Base-by-base conservation (phyloP, 2,329 filamentous ascomycete species). In the Dendrostoma leiphaemia region DNA sequence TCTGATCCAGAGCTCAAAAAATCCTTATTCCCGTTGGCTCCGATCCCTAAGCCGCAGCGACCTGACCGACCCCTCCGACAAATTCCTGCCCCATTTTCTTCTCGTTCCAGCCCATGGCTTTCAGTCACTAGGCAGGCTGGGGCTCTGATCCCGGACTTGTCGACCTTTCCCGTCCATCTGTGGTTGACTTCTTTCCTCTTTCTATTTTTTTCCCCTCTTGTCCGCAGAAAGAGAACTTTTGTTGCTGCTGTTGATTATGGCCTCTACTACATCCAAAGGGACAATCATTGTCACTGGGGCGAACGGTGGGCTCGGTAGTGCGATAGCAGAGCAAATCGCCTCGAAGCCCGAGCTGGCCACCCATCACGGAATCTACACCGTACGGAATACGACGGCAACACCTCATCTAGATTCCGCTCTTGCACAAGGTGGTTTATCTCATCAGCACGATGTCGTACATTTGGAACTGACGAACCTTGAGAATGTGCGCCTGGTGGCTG, bases 241-340 rank as follows among this genome's bases (percentile, higher is more conserved):
- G n/a, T n/a, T n/a, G n/a, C n/a, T n/a, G n/a, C n/a, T 10, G 3
- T 3, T 9, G 29, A 3, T 32, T 8, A 32, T 32, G 3, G 29
- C 29, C 13, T 8, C 29, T 32, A 29, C 40, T 4, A 15, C 29
- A 15, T 9, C 7, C 10, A 32, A 21, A 53, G 69, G 70, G 51
- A 63, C 67, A 5, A 66, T 73, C 23, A 29, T 74, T 4, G 57
- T 73, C 6, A 74, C 71, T 7, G 71, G 71, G 5, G 61, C 69
- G 35, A 74, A 74, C 52, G 71, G 71, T 32, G 70, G 70, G n/a
- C 65, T 74, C 34, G 71, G 71, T 13, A 67, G 67, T 7, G 65
- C 69, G 19, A 69, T 71, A 10, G 65, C 69, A 10, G 38, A 55
- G 3, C 58, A 65, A 8, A 65, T 73, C 29, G 45, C 69, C 48